Percentiles rank a stretch among this genome's conserved stretches.
phyloP scores from a whole-genome alignment of 169 alveolate genomes.

The Plasmodium sp. region DNA sequence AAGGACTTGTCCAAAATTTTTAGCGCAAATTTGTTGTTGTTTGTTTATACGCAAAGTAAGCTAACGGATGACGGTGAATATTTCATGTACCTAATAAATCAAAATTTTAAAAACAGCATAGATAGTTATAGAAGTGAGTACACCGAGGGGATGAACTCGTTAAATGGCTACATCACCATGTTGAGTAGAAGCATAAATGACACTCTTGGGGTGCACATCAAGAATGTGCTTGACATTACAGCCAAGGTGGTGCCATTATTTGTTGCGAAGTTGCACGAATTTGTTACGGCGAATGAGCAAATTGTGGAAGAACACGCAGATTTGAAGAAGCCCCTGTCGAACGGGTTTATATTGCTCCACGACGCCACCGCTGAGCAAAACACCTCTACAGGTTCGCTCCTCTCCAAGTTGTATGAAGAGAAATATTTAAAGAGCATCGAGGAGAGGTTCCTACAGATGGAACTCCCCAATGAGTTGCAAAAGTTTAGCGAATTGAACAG shows the following conservation, averaged over 20 bases:
- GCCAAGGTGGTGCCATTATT: constrained; percentile 36
- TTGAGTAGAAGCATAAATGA: constrained; percentile 43
- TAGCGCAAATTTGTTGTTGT: constrained; percentile 29
- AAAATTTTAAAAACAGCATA: constrained; percentile 54
- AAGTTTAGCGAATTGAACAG: constrained; percentile 10
- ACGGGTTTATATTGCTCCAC: neutral
- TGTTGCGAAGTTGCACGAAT: constrained; percentile 14
- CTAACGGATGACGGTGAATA: constrained; percentile 69
- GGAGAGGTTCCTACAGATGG: neutral
- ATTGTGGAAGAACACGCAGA: constrained; percentile 3
- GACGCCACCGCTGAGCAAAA: neutral
- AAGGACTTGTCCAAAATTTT: constrained; percentile 18
- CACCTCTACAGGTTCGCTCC: neutral
- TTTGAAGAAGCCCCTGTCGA: constrained; percentile 39
- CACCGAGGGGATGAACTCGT: constrained; percentile 5
- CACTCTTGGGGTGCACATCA: neutral
- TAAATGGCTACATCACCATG: constrained; percentile 12
- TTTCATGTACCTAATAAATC: constrained; percentile 30
- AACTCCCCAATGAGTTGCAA: neutral
- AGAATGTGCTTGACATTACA: constrained; percentile 15
- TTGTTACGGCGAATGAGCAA: constrained; percentile 18
- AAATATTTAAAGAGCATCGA: neutral
- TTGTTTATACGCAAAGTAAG: constrained; percentile 61
- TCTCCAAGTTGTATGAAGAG: neutral
- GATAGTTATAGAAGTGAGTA: constrained; percentile 29